phyloP scores from a whole-genome alignment of 2,329 filamentous ascomycete species.

The Apiospora saccharicola region DNA sequence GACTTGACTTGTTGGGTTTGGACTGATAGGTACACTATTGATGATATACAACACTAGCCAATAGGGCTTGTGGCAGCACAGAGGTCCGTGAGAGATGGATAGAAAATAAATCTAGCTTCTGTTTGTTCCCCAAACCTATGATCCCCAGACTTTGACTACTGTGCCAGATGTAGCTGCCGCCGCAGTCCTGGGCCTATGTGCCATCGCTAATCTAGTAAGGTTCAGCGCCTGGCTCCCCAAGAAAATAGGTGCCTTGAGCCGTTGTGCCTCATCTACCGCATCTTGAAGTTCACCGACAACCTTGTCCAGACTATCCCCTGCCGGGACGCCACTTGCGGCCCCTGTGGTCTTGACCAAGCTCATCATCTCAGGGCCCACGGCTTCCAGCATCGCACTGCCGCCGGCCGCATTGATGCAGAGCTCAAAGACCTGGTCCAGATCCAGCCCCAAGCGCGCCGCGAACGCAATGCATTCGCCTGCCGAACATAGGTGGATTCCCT shows the following conservation, averaged over 20 bases:
- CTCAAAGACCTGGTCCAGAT: constrained; percentile 54
- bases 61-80: constrained; percentile 9
- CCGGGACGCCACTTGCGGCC: constrained; percentile 29
- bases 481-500: constrained; percentile 52
- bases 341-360: constrained; percentile 41
- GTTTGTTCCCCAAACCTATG: constrained; percentile 30
- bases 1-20: constrained; percentile 6
- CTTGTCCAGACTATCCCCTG: constrained; percentile 38
- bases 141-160: constrained; percentile 39
- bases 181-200: constrained; percentile 31
- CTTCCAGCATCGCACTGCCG: constrained; percentile 48
- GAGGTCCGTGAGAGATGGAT: not conserved
- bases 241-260: constrained; percentile 49
- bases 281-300: constrained; percentile 44
- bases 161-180: constrained; percentile 34
- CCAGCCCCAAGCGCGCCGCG: constrained; percentile 49
- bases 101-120: constrained; percentile 1
- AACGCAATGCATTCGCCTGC: constrained; percentile 54
- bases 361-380: constrained; percentile 49
- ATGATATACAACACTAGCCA: constrained; percentile 3
- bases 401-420: constrained; percentile 56
- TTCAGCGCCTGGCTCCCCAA: constrained; percentile 50
- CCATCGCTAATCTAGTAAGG: constrained; percentile 43
- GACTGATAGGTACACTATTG: constrained; percentile 10
- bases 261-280: constrained; percentile 52